Evolutionary conservation across 768 basidiomycete species (phyloP), one percentile per base, ranked within the genome.

Genomic region (Pleurotus sapidus): DNA sequence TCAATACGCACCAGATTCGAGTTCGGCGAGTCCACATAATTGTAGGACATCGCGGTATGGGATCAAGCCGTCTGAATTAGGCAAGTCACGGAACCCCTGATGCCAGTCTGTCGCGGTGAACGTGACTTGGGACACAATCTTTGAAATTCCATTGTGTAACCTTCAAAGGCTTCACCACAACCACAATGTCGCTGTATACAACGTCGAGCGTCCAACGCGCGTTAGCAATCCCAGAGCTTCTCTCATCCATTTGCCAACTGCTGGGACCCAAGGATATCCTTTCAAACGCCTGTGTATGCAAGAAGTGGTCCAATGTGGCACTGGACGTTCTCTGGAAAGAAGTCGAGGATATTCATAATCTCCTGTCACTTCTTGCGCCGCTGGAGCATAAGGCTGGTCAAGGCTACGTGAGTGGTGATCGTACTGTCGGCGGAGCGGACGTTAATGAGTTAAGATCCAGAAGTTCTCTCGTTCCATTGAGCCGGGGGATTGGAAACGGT

Each of bases 1-100:
- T 17, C 24, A 27, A 38, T 20, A 70, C 85, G 55, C 57, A 87
- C 88, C 54, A 92, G 73, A 63, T 91, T 92, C 48, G 75, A 74
- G 69, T 91, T 90, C 11, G 84, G 80, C 20, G 74, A 65, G 39
- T 80, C 84, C 23, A 84, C 72, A 65, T 91, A 92, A 68, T 74
- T 84, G 68, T 77, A 84, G 27, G 74, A 64, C 49, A 73, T 74
- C 74, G 76, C 74, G 15, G 27, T 34, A 43, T 48, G 49, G 30
- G 51, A 49, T 45, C 20, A 45, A 23, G 43, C 11, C 8, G 20
- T 45, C 30, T 34, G 30, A 34, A 34, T 34, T 34, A 34, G 30
- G 30, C 30, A 34, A 34, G 30, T 9, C 9, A 34, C 30, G 30
- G 30, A 34, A 34, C 30, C 30, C 30, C 30, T 34, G 30, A 34